These are phyloP conservation scores for Starmerella sirachaensis DNA, from an alignment of 805 yeast genomes.

Conservation along the genomic window DNA sequence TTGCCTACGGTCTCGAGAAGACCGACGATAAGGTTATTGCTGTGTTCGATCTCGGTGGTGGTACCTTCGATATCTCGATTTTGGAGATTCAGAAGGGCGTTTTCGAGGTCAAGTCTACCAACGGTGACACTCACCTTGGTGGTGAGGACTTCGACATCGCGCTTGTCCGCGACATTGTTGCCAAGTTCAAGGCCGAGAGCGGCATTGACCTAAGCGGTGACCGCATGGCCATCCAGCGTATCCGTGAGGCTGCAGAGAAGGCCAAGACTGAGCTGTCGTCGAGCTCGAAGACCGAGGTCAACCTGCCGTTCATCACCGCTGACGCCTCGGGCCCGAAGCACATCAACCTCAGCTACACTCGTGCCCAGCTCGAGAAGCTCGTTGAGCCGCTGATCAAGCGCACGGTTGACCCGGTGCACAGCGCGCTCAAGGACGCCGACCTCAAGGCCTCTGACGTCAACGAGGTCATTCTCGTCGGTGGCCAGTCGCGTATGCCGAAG, in stretches of 20 bases:
- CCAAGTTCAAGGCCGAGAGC: slow-evolving; percentile 60
- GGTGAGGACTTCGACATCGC: slow-evolving; percentile 88
- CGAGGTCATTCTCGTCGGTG: slow-evolving; percentile 79
- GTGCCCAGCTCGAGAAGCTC: slow-evolving; percentile 55
- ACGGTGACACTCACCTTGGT: slow-evolving; percentile 90
- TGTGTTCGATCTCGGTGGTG: slow-evolving; percentile 96
- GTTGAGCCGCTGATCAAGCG: slow-evolving; percentile 60
- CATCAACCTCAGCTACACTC: slow-evolving; percentile 55
- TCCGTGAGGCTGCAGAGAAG: slow-evolving; percentile 79
- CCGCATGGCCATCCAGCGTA: slow-evolving; percentile 72
- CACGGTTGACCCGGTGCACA: slow-evolving; percentile 66
- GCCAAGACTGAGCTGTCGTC: slow-evolving; percentile 80
- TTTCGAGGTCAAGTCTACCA: slow-evolving; percentile 93
- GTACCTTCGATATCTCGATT: slow-evolving; percentile 94
- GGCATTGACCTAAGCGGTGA: slow-evolving; percentile 55
- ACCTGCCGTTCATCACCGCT: slow-evolving; percentile 78
- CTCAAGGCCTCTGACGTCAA: slow-evolving; percentile 52
- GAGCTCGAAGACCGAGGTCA: slow-evolving; percentile 57
- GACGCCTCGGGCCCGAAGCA: slow-evolving; percentile 75
- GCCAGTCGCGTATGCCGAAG: slow-evolving; percentile 90
- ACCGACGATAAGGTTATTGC: slow-evolving; percentile 76
- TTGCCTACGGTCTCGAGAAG: slow-evolving; percentile 90
- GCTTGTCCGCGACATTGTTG: slow-evolving; percentile 71
- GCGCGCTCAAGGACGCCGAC: slow-evolving; percentile 72
- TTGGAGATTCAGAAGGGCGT: slow-evolving; percentile 96